phyloP scores from a whole-genome alignment of 148 eudicot species.

The Vaccinium myrtillus region DNA sequence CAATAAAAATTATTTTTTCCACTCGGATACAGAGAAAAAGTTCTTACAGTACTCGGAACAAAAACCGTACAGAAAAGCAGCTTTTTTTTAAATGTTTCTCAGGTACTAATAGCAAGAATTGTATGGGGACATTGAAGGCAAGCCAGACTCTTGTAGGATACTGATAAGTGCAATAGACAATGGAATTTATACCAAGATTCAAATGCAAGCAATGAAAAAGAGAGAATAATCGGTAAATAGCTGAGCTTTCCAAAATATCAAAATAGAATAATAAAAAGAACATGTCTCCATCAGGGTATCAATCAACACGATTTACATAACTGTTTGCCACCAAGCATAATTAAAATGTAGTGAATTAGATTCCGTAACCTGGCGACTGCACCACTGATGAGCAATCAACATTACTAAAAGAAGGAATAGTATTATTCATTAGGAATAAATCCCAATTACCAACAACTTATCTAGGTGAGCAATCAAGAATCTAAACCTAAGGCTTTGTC shows the following conservation, averaged over 20 bases:
- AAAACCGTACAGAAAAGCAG: not conserved
- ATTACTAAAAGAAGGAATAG: slow-evolving; percentile 12
- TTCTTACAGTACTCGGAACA: slow-evolving; percentile 12
- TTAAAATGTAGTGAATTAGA: slow-evolving; percentile 30
- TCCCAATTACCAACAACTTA: slow-evolving; percentile 23
- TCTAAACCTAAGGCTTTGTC: slow-evolving; percentile 5
- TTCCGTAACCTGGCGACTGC: slow-evolving; percentile 29
- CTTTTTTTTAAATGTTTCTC: slow-evolving; percentile 7
- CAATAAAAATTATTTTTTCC: not conserved
- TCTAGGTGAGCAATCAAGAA: slow-evolving; percentile 17
- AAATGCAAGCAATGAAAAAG: slow-evolving; percentile 23
- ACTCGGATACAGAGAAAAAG: not conserved
- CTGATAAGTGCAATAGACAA: slow-evolving; percentile 33
- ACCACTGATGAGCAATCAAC: slow-evolving; percentile 20
- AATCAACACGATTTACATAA: slow-evolving; percentile 21
- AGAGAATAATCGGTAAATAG: not conserved
- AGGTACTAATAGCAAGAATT: slow-evolving; percentile 5
- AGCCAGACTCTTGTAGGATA: slow-evolving; percentile 17
- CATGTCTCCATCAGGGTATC: slow-evolving; percentile 19
- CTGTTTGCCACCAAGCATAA: slow-evolving; percentile 24
- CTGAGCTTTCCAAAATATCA: slow-evolving; percentile 11
- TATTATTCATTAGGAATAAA: slow-evolving; percentile 26
- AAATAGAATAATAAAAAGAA: slow-evolving; percentile 13
- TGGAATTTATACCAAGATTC: slow-evolving; percentile 42
- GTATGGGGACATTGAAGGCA: slow-evolving; percentile 20